A percentile compares a stretch with the other conserved stretches of the same genome.
phyloP scores from a whole-genome alignment of 148 eudicot species.

The Dysphania ambrosioides region DNA sequence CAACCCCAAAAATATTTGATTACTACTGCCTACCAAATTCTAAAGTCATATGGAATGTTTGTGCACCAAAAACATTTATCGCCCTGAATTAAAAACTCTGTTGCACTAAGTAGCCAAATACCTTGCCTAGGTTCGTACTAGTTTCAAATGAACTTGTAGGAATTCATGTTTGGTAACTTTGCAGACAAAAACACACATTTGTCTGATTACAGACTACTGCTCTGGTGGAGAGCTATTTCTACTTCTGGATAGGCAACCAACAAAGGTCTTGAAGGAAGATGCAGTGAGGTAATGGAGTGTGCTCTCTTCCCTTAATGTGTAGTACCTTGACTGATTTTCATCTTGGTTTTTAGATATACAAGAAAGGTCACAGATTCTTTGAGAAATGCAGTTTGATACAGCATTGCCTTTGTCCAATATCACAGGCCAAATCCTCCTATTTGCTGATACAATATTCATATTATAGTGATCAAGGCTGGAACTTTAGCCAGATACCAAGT shows the following conservation, averaged over 20 bases:
- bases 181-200: constrained; percentile 93
- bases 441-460: background rate
- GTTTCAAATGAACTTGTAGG: background rate
- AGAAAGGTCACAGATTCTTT: background rate
- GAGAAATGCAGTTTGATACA: background rate
- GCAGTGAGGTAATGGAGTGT: constrained; percentile 61
- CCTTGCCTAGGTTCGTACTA: background rate
- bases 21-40: too few relatives aligned
- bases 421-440: background rate
- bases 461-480: background rate
- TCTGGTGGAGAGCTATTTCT: constrained; percentile 95
- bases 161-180: constrained; percentile 15
- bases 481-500: background rate
- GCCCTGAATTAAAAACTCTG: background rate
- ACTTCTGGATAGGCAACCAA: constrained; percentile 81
- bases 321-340: background rate
- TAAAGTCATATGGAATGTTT: background rate
- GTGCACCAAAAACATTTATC: background rate
- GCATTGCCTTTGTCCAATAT: background rate
- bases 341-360: background rate
- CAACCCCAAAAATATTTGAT: too few relatives aligned
- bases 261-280: constrained; percentile 86
- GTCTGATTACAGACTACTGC: constrained; percentile 88
- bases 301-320: background rate
- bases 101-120: background rate